Percentiles rank a stretch among this genome's conserved stretches.
phyloP scores from a whole-genome alignment of 129 eudicot species.

The Chrysanthemum seticuspe region DNA sequence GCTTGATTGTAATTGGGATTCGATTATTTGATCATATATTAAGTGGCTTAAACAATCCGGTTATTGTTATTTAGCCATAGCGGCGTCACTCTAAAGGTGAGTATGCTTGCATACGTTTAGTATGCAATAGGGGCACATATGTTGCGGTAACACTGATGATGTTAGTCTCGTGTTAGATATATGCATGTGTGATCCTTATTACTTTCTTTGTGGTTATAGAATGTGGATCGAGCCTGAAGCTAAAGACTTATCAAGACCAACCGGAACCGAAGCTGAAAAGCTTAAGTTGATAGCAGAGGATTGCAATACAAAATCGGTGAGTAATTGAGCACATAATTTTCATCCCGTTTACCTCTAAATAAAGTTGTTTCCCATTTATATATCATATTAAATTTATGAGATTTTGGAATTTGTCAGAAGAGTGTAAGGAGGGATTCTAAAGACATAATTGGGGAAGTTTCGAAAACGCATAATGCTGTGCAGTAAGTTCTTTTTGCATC shows the following conservation, averaged over 20 bases:
- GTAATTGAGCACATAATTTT: conserved; percentile 22
- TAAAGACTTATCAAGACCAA: conserved; percentile 48
- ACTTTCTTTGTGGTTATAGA: conserved; percentile 38
- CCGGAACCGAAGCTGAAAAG: conserved; percentile 46
- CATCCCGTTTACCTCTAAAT: too few species aligned
- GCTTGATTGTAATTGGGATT: too few species aligned
- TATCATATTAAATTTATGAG: not conserved
- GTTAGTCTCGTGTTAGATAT: too few species aligned
- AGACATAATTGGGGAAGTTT: conserved; percentile 48
- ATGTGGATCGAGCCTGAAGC: conserved; percentile 85
- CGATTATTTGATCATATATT: too few species aligned
- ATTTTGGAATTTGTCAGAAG: conserved; percentile 33
- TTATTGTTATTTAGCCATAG: too few species aligned
- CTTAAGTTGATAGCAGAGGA: conserved; percentile 63
- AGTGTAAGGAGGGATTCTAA: conserved; percentile 43
- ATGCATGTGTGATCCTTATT: conserved; percentile 1
- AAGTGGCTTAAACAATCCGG: too few species aligned
- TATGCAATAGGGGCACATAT: too few species aligned
- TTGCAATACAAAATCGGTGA: conserved; percentile 55
- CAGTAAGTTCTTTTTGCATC: conserved; percentile 47
- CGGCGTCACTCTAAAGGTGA: too few species aligned
- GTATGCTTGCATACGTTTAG: too few species aligned
- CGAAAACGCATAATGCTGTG: conserved; percentile 60
- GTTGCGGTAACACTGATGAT: not conserved
- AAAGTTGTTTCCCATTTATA: too few species aligned